Base-by-base conservation (phyloP, 805 yeast species). In the Clavispora vitiphila region DNA sequence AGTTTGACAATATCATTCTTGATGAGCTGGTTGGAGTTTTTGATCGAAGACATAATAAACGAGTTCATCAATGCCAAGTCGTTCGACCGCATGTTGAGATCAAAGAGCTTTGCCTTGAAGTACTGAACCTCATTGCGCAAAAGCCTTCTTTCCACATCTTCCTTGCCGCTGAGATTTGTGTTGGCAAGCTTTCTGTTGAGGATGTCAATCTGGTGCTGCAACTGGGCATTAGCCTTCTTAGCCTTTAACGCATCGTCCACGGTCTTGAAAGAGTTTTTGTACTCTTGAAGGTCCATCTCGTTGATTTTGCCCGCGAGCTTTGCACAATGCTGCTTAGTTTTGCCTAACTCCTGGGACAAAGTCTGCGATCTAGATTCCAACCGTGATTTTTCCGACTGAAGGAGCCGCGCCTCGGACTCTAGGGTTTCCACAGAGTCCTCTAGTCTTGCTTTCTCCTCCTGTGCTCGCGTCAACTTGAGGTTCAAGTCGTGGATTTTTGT, bases 91-190 rank as follows among this genome's bases (percentile, higher is more conserved):
- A 62, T 35, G 37, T 65, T 61, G 39, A 69, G 55, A 42, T 77
- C 79, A 35, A 69, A 68, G 36, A 76, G 59, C 49, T 71, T 74
- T 39, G 78, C 70, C 48, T 62, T 69, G 55, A 69, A 73, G 41
- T 72, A 66, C 25, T 69, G 69, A 46, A 68, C 58, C 53, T 76
- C 77, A 37, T 63, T 62, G 35, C 67, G 66, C 25, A 67, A 54
- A 11, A 64, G 49, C 8, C 51, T 34, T 3, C 34, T 23, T 24
- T 46, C 44, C 5, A 43, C 24, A 8, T 30, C 36, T 2, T 32
- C 36, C 37, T 23, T 7, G 11, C 19, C 14, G 2, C 11, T 20
- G 24, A 34, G 20, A 29, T 21, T 21, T 19, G 32, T 22, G 24
- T 16, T 12, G 8, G 59, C 51, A 16, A 59, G 47, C 39, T 48